phyloP scores from a whole-genome alignment of 768 basidiomycete species.

The Postia placenta region DNA sequence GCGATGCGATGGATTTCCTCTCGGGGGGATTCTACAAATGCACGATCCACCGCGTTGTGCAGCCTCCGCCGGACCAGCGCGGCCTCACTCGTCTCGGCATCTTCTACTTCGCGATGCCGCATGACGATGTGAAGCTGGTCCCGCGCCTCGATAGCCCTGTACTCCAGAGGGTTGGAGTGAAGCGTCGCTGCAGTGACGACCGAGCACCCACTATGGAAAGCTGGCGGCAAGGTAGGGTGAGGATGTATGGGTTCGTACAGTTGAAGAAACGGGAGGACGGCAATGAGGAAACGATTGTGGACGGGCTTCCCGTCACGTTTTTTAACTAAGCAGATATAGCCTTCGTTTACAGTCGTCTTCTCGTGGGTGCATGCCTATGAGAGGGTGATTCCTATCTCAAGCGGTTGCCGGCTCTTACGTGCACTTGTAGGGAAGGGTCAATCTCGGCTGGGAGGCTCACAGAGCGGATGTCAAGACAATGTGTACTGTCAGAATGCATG shows the following conservation, averaged over 20 bases:
- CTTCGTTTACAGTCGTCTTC: no score
- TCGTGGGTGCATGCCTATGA: no score
- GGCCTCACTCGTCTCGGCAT: constrained; percentile 28
- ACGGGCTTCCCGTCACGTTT: constrained; percentile 28
- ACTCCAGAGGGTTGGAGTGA: constrained; percentile 23
- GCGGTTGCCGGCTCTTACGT: no score
- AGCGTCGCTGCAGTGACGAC: constrained; percentile 20
- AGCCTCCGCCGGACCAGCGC: constrained; percentile 29
- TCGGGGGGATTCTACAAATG: constrained; percentile 30
- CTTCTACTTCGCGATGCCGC: constrained; percentile 29
- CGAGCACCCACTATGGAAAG: constrained; percentile 24
- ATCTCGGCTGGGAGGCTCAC: no score
- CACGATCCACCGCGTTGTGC: constrained; percentile 31
- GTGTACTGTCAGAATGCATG: no score
- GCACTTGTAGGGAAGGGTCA: no score
- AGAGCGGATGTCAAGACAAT: no score
- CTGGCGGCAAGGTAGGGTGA: constrained; percentile 26
- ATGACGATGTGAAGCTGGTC: constrained; percentile 23
- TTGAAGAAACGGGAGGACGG: constrained; percentile 24
- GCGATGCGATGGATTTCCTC: constrained; percentile 28
- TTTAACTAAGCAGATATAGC: constrained; percentile 17
- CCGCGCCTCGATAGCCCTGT: constrained; percentile 28
- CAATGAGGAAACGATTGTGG: constrained; percentile 27
- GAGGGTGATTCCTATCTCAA: no score
- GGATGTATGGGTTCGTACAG: constrained; percentile 23